These are phyloP conservation scores for Thielaviopsis populi DNA, from an alignment of 2,329 filamentous ascomycete species.

Conservation along the genomic window DNA sequence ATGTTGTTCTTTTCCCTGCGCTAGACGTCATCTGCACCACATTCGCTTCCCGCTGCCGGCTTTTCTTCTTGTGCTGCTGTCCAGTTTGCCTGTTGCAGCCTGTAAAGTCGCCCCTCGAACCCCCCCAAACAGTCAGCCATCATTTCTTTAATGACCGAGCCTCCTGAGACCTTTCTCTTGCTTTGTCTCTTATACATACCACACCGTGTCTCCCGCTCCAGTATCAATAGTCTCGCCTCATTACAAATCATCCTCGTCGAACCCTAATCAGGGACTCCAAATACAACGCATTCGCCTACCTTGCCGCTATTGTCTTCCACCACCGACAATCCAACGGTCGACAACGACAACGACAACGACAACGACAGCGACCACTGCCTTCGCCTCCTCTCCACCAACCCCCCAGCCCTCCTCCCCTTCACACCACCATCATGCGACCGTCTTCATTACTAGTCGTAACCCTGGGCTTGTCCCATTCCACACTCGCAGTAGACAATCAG, in stretches of 20 bases:
- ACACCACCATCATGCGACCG: neutral
- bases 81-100: neutral
- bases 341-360: no score
- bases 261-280: neutral
- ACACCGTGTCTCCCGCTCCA: neutral
- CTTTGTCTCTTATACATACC: neutral
- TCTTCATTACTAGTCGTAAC: neutral
- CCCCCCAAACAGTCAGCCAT: neutral
- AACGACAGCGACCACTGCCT: no score
- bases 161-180: neutral
- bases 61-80: neutral
- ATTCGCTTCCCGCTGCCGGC: no score
- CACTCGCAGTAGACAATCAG: neutral
- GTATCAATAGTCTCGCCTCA: neutral
- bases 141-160: neutral
- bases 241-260: neutral
- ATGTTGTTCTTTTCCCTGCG: neutral
- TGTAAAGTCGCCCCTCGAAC: no score
- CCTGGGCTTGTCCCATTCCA: neutral
- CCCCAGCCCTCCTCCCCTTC: no score
- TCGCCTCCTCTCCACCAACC: no score
- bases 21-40: neutral
- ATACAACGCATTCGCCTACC: neutral
- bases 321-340: neutral
- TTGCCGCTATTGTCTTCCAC: no score